Evolutionary conservation across 805 yeast genomes (phyloP).

Genomic region (Hanseniaspora valbyensis): DNA sequence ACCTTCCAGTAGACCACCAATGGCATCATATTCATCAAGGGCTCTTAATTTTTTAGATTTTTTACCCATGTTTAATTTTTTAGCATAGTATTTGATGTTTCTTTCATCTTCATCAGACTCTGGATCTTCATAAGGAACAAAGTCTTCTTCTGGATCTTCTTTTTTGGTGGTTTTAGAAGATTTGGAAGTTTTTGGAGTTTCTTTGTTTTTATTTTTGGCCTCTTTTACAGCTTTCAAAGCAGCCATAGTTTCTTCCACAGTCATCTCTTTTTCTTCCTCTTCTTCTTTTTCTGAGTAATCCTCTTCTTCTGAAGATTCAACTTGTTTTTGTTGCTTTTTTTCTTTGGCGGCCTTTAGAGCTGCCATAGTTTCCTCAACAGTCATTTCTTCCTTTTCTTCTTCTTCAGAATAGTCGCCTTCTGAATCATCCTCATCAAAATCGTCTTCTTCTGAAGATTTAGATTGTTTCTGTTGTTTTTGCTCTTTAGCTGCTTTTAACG

Average conservation of each 20-base stretch:
- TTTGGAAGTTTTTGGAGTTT: too few relatives aligned
- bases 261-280: conserved; percentile 29
- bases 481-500: conserved; percentile 34
- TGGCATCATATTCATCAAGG: conserved; percentile 55
- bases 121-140: conserved; percentile 38
- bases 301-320: too few relatives aligned
- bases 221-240: conserved; percentile 36
- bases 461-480: conserved; percentile 19
- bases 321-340: conserved; percentile 22
- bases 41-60: conserved; percentile 38
- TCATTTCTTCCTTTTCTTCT: conserved; percentile 27
- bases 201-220: conserved; percentile 18
- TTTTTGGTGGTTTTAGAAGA: conserved; percentile 17
- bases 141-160: conserved; percentile 21
- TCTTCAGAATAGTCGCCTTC: conserved; percentile 14
- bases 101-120: conserved; percentile 52
- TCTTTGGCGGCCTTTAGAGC: conserved; percentile 35
- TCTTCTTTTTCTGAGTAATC: conserved; percentile 24
- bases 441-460: conserved; percentile 23
- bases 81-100: conserved; percentile 74
- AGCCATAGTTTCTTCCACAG: conserved; percentile 37
- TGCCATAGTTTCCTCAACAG: conserved; percentile 36
- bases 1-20: conserved; percentile 78
- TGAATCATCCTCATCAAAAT: conserved; percentile 25
- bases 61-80: conserved; percentile 60